phyloP scores from a whole-genome alignment of 108 stramenopile species.

The Licmophora abbreviata region DNA sequence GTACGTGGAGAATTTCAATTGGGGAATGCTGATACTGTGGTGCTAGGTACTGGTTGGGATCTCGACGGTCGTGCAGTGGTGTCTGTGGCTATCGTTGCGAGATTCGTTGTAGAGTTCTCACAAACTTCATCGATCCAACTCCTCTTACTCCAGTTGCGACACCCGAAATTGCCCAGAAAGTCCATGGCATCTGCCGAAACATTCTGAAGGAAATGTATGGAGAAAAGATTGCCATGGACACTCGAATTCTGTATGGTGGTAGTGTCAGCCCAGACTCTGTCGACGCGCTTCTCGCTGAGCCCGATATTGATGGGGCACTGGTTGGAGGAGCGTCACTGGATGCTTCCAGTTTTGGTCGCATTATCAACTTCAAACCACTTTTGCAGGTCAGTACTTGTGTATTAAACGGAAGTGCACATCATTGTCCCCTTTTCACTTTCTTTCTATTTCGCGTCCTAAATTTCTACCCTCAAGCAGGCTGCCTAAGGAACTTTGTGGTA shows the following conservation, averaged over 20 bases:
- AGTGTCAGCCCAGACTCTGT: constrained; percentile 88
- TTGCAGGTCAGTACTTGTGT: too few relatives aligned
- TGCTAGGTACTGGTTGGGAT: background rate
- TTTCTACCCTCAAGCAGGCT: too few relatives aligned
- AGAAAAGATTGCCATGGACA: constrained; percentile 56
- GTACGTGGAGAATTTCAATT: too few relatives aligned
- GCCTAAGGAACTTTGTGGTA: too few relatives aligned
- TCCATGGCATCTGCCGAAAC: constrained; percentile 75
- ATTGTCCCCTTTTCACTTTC: too few relatives aligned
- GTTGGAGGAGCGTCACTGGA: constrained; percentile 94
- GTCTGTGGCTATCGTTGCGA: background rate
- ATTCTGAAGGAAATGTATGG: constrained; percentile 78
- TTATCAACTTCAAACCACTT: constrained; percentile 76
- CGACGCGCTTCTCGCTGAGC: constrained; percentile 85
- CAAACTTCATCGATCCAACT: background rate
- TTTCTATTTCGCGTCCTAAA: too few relatives aligned
- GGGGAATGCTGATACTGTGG: too few relatives aligned
- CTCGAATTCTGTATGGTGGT: constrained; percentile 91
- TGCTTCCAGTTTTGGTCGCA: constrained; percentile 82
- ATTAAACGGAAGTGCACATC: too few relatives aligned
- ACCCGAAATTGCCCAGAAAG: constrained; percentile 62
- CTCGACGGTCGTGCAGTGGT: background rate
- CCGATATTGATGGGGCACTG: constrained; percentile 95
- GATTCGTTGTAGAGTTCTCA: background rate
- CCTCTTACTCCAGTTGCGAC: too few relatives aligned